These are phyloP conservation scores for Gynandropsis gynandra DNA, from an alignment of 345 rosid genomes.

Conservation along the genomic window DNA sequence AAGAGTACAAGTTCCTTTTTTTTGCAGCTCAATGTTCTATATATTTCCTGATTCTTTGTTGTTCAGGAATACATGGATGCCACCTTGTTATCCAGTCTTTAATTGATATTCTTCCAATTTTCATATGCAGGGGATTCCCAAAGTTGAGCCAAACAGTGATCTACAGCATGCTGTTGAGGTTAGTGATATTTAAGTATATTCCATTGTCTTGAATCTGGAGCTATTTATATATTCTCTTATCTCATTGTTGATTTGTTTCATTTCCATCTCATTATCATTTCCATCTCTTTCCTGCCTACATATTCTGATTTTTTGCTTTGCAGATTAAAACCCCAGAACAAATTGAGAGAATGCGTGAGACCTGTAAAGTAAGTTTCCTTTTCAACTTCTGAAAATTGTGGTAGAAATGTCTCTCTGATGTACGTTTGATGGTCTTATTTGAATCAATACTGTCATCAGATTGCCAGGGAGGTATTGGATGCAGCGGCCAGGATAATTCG, in stretches of 20 bases:
- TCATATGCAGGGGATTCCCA: constrained; percentile 65
- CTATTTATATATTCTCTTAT: neutral
- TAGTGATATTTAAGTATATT: constrained; percentile 14
- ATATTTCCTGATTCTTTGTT: neutral
- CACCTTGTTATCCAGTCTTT: neutral
- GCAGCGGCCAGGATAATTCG: constrained; percentile 71
- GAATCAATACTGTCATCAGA: constrained; percentile 30
- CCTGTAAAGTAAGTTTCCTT: constrained; percentile 62
- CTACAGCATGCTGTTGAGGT: constrained; percentile 88
- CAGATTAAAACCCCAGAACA: constrained; percentile 85
- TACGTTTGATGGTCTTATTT: constrained; percentile 3
- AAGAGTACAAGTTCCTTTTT: constrained; percentile 7
- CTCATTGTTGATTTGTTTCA: neutral
- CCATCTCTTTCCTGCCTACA: constrained; percentile 4
- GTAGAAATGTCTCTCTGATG: constrained; percentile 1
- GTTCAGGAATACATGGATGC: neutral
- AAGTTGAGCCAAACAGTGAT: constrained; percentile 80
- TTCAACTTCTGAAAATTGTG: neutral
- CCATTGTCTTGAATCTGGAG: neutral
- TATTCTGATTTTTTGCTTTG: constrained; percentile 19
- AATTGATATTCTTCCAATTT: neutral
- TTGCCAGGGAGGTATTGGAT: constrained; percentile 87
- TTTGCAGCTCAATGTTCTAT: neutral
- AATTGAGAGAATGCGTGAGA: constrained; percentile 82
- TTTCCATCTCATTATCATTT: neutral